Evolutionary conservation across 805 yeast species (phyloP).

Genomic region (Candida wancherniae): DNA sequence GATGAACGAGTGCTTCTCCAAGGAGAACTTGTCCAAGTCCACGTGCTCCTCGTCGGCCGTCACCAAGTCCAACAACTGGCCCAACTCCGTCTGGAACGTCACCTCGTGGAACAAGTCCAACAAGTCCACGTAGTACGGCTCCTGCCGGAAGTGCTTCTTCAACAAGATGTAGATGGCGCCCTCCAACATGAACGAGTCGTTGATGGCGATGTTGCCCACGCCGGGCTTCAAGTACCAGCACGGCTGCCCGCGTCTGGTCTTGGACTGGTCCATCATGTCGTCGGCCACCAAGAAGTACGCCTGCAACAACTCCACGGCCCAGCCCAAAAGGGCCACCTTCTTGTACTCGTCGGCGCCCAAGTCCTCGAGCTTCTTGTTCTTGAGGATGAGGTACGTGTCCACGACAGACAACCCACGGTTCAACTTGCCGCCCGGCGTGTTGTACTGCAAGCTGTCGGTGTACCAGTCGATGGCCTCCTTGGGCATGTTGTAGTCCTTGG

Average conservation of each 20-base stretch:
- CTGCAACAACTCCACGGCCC: constrained; percentile 92
- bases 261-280: constrained; percentile 96
- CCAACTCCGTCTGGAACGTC: constrained; percentile 95
- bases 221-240: constrained; percentile 87
- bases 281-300: constrained; percentile 97
- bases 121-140: constrained; percentile 80
- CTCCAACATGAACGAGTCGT: constrained; percentile 95
- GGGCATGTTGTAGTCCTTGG: constrained; percentile 73
- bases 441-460: constrained; percentile 65
- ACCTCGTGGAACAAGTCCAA: constrained; percentile 95
- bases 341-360: constrained; percentile 67
- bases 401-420: constrained; percentile 95
- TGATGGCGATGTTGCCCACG: constrained; percentile 92
- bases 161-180: constrained; percentile 86
- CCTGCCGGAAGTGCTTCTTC: constrained; percentile 82
- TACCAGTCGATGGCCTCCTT: constrained; percentile 85
- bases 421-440: constrained; percentile 94
- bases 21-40: constrained; percentile 79
- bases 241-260: constrained; percentile 97
- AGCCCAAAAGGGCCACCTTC: constrained; percentile 84
- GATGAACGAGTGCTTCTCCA: constrained; percentile 88
- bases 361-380: constrained; percentile 51
- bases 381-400: constrained; percentile 82
- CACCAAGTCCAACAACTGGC: constrained; percentile 90
- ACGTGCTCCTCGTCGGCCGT: constrained; percentile 97